Evolutionary conservation across 768 basidiomycete genomes (phyloP), one percentile per base, ranked within the genome.

Genomic region (Leccinum sublutescens): DNA sequence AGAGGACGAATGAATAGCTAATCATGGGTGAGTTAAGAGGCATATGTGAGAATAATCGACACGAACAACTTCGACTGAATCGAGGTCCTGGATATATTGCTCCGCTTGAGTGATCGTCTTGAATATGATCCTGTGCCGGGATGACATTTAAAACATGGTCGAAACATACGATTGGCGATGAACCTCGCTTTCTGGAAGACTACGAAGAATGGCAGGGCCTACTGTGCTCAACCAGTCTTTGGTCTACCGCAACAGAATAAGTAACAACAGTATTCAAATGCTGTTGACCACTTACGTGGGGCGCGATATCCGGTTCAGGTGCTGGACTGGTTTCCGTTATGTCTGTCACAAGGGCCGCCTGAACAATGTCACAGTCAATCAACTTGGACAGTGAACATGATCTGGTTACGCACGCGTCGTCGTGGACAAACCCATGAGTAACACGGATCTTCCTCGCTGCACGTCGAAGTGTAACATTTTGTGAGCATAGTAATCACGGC

Each of bases 401-500:
- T 15, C 25, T 21, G 17, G 27, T 49, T 19, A 70, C 81, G 52
- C 60, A 88, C 89, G 74, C 80, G 83, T 62, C 85, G 79, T 59
- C 70, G 63, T 15, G 91, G 91, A 76, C 95, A 97, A 9, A 83
- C 79, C 72, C 83, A 88, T 2, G 92, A 85, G 73, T 95, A 97
- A 71, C 95, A 97, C 2, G 85, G 80, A 14, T 77, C 74, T 25
- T 88, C 92, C 33, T 93, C 93, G 43, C 82, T 83, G 71, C 95
- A 98, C 60, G 85, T 88, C 1, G 93, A 87, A 1, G 89, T 85
- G 74, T 96, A 98, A 71, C 97, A 99, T 64, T 86, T 83, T 5
- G 95, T 96, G 59, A 97, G 77, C 75, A 89, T 85, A 2, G 94
- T 96, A 65, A 95, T 83, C 5, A 99, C 89, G 2, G 91, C 94